Percentiles rank a stretch among this genome's conserved stretches.
These are phyloP conservation scores for Seminavis robusta DNA, from an alignment of 108 stramenopile genomes.

Conservation along the genomic window DNA sequence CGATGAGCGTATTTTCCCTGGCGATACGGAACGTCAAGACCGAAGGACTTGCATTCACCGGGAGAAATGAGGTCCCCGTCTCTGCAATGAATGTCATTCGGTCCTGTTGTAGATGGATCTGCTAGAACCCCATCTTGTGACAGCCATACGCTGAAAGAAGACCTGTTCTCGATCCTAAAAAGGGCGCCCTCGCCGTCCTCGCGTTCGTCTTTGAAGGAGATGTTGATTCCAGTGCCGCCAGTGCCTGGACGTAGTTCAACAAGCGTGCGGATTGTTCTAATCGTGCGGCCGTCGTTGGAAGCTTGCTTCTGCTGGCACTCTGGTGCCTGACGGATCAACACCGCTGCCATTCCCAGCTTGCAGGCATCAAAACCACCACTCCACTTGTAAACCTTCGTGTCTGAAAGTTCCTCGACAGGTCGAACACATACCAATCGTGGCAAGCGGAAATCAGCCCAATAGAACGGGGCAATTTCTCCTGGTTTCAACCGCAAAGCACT, in stretches of 20 bases:
- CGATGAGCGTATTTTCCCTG: conserved; percentile 62
- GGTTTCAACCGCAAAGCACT: conserved; percentile 26
- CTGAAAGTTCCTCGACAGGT: conserved; percentile 10
- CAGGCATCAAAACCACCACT: conserved; percentile 74
- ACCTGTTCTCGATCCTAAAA: conserved; percentile 65
- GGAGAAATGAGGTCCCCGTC: conserved; percentile 50
- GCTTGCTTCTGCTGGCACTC: background rate
- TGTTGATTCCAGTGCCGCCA: conserved; percentile 56
- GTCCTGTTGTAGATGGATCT: conserved; percentile 26
- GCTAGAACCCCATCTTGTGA: conserved; percentile 63
- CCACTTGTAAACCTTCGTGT: conserved; percentile 39
- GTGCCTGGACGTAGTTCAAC: conserved; percentile 62
- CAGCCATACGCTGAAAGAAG: conserved; percentile 69
- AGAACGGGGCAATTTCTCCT: conserved; percentile 48
- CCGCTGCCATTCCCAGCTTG: conserved; percentile 54
- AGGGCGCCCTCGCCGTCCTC: conserved; percentile 47
- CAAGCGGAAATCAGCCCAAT: conserved; percentile 57
- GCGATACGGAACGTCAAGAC: conserved; percentile 67
- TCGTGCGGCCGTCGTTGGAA: background rate
- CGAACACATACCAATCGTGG: conserved; percentile 55
- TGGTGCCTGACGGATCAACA: conserved; percentile 32
- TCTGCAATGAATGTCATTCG: no score
- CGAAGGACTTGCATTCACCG: conserved; percentile 35
- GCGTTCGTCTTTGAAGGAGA: conserved; percentile 64
- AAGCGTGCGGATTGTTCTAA: conserved; percentile 20